Evolutionary conservation across 495 filamentous ascomycete species (phyloP).

Genomic region (Hyaloscypha bicolor): DNA sequence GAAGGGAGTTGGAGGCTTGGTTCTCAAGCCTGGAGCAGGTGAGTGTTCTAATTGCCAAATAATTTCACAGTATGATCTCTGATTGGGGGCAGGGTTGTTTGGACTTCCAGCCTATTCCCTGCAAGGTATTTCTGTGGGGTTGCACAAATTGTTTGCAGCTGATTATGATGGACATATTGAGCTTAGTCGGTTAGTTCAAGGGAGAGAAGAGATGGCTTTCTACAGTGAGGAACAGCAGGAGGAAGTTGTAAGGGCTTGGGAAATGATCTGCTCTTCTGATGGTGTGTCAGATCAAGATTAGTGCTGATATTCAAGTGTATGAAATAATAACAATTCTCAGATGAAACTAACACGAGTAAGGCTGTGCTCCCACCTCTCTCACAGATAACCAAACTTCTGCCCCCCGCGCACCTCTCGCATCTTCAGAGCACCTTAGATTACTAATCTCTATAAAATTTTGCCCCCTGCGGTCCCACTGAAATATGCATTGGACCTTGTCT

Average conservation of each 20-base stretch:
- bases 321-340: too few species aligned
- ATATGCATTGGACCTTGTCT: too few species aligned
- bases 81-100: conserved; percentile 7
- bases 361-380: too few species aligned
- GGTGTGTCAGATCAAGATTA: too few species aligned
- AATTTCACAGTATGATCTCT: conserved; percentile 16
- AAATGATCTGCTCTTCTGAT: background rate
- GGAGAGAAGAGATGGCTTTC: conserved; percentile 2
- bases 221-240: conserved; percentile 4
- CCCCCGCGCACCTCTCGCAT: too few species aligned
- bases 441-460: too few species aligned
- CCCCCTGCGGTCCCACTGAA: too few species aligned
- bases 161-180: conserved; percentile 9
- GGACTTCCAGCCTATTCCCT: conserved; percentile 69
- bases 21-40: conserved; percentile 71
- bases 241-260: conserved; percentile 7
- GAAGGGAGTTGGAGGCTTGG: conserved; percentile 68
- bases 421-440: too few species aligned
- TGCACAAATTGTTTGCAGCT: conserved; percentile 3
- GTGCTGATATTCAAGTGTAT: too few species aligned
- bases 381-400: too few species aligned
- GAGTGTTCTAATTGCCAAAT: conserved; percentile 21
- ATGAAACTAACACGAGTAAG: too few species aligned
- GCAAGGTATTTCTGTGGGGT: conserved; percentile 56
- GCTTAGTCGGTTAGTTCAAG: conserved; percentile 11